phyloP scores from a whole-genome alignment of 179 eudicot species.

The Amaranthus tricolor region DNA sequence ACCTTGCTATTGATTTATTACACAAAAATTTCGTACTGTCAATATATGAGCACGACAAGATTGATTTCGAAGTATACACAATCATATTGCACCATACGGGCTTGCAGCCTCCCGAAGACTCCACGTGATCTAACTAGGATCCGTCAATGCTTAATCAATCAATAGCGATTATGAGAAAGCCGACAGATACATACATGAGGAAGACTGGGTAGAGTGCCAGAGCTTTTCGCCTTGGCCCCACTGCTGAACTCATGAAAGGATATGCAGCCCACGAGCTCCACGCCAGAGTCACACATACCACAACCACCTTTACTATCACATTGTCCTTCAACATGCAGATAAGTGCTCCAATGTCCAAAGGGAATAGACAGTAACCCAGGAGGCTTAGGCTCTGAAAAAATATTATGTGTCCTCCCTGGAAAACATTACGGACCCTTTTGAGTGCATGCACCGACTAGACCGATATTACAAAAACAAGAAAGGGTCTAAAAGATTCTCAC shows the following conservation, averaged over 20 bases:
- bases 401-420: constrained; percentile 95
- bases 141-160: constrained; percentile 32
- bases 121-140: background rate
- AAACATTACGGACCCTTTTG: constrained; percentile 5
- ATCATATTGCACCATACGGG: constrained; percentile 14
- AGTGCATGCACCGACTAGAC: background rate
- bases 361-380: constrained; percentile 92
- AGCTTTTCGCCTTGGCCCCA: constrained; percentile 93
- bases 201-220: constrained; percentile 93
- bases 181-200: constrained; percentile 96
- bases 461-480: constrained; percentile 4
- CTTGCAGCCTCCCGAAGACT: background rate
- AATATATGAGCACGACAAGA: constrained; percentile 12
- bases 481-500: constrained; percentile 35
- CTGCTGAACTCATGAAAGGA: constrained; percentile 96
- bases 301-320: constrained; percentile 65
- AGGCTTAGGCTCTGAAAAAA: constrained; percentile 97
- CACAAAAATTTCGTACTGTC: constrained; percentile 30
- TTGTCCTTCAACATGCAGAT: constrained; percentile 86
- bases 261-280: constrained; percentile 99
- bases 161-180: constrained; percentile 94
- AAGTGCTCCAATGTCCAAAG: constrained; percentile 82
- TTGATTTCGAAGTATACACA: constrained; percentile 25
- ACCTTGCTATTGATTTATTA: constrained; percentile 27
- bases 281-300: constrained; percentile 75